Conservation (phyloP, 2,329 filamentous ascomycete species). For the Arthrobotrys entomopaga region DNA sequence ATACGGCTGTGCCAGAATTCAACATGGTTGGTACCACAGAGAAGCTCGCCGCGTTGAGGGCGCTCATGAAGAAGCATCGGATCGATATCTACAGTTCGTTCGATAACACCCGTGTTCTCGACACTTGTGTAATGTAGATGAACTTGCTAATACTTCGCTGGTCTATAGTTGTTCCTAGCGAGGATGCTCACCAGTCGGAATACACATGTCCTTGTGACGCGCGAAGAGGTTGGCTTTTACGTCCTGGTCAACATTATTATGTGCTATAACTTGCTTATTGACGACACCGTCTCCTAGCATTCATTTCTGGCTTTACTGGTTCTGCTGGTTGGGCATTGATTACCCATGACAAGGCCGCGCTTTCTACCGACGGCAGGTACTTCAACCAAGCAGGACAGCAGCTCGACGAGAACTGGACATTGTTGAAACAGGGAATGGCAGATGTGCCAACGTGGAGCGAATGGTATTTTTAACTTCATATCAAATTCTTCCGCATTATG, state of each 20-base stretch:
- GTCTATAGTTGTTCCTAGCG: slow-evolving; percentile 84
- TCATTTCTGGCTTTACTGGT: slow-evolving; percentile 92
- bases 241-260: background rate
- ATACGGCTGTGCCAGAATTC: slow-evolving; percentile 25
- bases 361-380: slow-evolving; percentile 95
- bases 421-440: slow-evolving; percentile 91
- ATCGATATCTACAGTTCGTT: slow-evolving; percentile 89
- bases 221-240: slow-evolving; percentile 70
- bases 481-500: slow-evolving; percentile 16
- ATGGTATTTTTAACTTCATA: slow-evolving; percentile 70
- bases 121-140: too few relatives aligned
- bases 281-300: slow-evolving; percentile 67
- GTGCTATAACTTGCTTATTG: slow-evolving; percentile 2
- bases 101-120: slow-evolving; percentile 23
- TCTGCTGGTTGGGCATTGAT: slow-evolving; percentile 94
- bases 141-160: slow-evolving; percentile 61
- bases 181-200: slow-evolving; percentile 97
- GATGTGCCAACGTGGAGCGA: slow-evolving; percentile 98
- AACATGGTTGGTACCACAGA: slow-evolving; percentile 75
- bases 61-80: slow-evolving; percentile 85
- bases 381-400: slow-evolving; percentile 96
- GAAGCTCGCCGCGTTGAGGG: slow-evolving; percentile 78
- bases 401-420: slow-evolving; percentile 87
- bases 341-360: slow-evolving; percentile 82
- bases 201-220: slow-evolving; percentile 97